Evolutionary conservation across 1,284 basidiomycete genomes (phyloP).

Genomic region (Cutaneotrichosporon cyanovorans): DNA sequence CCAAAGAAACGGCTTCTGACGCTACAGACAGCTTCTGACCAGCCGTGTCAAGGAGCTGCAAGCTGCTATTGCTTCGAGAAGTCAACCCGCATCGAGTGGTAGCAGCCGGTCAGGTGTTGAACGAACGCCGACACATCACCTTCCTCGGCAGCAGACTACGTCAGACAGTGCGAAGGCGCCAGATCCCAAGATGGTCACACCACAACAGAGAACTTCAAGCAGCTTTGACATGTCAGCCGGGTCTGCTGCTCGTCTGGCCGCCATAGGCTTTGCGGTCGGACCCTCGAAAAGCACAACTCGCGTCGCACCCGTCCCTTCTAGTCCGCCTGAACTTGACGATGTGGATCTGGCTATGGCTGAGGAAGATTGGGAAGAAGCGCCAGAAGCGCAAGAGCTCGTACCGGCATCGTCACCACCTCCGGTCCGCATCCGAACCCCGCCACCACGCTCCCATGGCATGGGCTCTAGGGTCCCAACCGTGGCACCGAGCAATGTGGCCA

Average conservation of each 20-base stretch:
- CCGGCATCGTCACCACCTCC: slow-evolving; percentile 21
- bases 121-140: slow-evolving; percentile 2
- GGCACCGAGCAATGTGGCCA: no score
- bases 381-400: slow-evolving; percentile 21
- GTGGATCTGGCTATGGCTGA: slow-evolving; percentile 28
- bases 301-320: slow-evolving; percentile 1
- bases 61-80: slow-evolving; percentile 21
- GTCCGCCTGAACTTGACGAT: slow-evolving; percentile 23
- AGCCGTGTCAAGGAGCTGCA: slow-evolving; percentile 36
- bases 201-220: no score
- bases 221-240: no score
- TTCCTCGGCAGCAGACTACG: no score
- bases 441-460: not conserved
- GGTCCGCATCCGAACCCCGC: not conserved
- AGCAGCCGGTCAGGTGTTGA: not conserved
- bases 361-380: slow-evolving; percentile 4
- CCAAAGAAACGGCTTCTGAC: slow-evolving; percentile 14
- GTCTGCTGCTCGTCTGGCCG: not conserved
- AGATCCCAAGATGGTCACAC: no score
- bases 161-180: no score
- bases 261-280: not conserved
- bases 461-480: no score
- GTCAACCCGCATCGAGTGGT: slow-evolving; percentile 27
- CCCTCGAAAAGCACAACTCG: slow-evolving; percentile 7
- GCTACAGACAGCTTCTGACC: slow-evolving; percentile 19